Percentiles rank a stretch among this genome's conserved stretches.
phyloP scores from a whole-genome alignment of 129 eudicot species.

The Tagetes patula region DNA sequence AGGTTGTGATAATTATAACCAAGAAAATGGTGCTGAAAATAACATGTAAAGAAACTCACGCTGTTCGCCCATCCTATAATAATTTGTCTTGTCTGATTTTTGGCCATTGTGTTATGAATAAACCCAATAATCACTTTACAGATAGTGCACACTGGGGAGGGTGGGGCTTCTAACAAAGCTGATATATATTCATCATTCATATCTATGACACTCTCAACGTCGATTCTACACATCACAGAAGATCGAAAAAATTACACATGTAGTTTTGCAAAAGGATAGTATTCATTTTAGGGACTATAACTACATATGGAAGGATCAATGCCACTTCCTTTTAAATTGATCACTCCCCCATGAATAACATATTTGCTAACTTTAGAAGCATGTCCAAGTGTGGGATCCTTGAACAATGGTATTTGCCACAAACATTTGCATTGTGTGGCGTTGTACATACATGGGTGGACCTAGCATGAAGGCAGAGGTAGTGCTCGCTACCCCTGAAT shows the following conservation, averaged over 20 bases:
- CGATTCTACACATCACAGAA: slow-evolving; percentile 40
- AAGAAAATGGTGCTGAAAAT: not conserved
- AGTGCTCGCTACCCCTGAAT: too few relatives aligned
- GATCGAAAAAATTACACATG: not conserved
- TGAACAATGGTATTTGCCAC: too few relatives aligned
- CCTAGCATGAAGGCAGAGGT: too few relatives aligned
- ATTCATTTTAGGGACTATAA: not conserved
- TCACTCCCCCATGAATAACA: too few relatives aligned
- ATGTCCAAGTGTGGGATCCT: too few relatives aligned
- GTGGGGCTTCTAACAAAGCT: slow-evolving; percentile 27
- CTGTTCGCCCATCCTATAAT: not conserved
- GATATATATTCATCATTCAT: slow-evolving; percentile 10
- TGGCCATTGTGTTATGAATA: slow-evolving; percentile 52
- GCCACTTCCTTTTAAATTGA: too few relatives aligned
- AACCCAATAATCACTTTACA: slow-evolving; percentile 67
- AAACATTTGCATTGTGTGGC: too few relatives aligned
- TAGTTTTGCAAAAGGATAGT: not conserved
- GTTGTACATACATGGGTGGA: too few relatives aligned
- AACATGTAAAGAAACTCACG: slow-evolving; percentile 6
- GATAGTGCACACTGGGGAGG: slow-evolving; percentile 43
- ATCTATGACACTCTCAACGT: slow-evolving; percentile 57
- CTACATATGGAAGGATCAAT: too few relatives aligned
- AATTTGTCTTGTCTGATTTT: slow-evolving; percentile 11
- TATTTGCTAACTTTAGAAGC: too few relatives aligned
- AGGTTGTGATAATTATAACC: too few relatives aligned